Evolutionary conservation across 2,329 filamentous ascomycete genomes (phyloP), one percentile per base, ranked within the genome.

Genomic region (Davidsoniella australis): DNA sequence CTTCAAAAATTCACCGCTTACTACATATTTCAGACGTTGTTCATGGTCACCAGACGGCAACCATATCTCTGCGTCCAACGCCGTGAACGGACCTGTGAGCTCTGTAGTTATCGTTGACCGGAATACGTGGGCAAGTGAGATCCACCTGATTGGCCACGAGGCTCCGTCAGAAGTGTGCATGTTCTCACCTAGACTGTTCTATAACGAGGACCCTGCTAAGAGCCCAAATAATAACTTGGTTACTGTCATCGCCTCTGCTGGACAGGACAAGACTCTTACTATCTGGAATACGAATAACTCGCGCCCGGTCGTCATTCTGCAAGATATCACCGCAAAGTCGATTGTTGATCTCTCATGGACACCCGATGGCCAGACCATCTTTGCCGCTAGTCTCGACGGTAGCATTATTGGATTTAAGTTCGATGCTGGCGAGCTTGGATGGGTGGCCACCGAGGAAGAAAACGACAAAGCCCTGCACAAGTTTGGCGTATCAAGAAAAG

Each of bases 251-350:
- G 91, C 93, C 7, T 96, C 89, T 54, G 91, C 89, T 5, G 93
- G 91, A 2, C 91, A 94, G 59, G 91, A 98, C 62, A 96, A 95
- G 64, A 91, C 88, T 2, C 66, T 98, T 40, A 95, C 86, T 59
- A 82, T 98, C 37, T 98, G 91, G 91, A 96, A 95, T 58, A 98
- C 93, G 1, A 94, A 87, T 59, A 94, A 85, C 20, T 88, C 91
- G 0, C 72, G 91, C 18, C 91, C 91, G 0, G 80, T 96, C 17
- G 80, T 95, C 17, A 87, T 96, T 47, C 73, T 87, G 8, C 86
- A 94, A 60, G 89, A 96, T 58, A 65, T 98, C 52, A 81, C 85
- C 16, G 78, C 78, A 40, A 98, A 98, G 62, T 85, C 91, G 0
- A 89, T 98, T 55, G 93, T 87, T 1, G 91, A 98, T 65, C 69